Percentiles rank a stretch among this genome's conserved stretches.
phyloP scores from a whole-genome alignment of 2,329 filamentous ascomycete species.

The Hypoxylon rubiginosum region DNA sequence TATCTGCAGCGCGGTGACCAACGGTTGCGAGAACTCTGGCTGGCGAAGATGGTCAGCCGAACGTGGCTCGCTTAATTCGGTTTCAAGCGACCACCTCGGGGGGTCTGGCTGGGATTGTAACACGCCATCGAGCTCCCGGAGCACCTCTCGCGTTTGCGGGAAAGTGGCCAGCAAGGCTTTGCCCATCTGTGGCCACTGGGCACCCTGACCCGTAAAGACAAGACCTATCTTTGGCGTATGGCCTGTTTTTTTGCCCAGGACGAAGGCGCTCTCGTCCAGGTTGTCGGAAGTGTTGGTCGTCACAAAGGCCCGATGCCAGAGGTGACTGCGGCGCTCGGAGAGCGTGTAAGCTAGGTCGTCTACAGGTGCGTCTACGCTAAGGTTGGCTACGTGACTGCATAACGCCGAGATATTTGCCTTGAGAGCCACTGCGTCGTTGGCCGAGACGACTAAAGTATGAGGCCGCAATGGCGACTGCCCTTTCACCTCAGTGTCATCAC shows the following conservation, averaged over 20 bases:
- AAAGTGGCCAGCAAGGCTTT: constrained; percentile 27
- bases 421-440: constrained; percentile 46
- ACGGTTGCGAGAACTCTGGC: constrained; percentile 43
- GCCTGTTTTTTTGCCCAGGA: constrained; percentile 1
- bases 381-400: constrained; percentile 46
- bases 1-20: constrained; percentile 39
- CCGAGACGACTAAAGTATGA: constrained; percentile 42
- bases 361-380: constrained; percentile 40
- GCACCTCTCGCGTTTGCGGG: constrained; percentile 6
- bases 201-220: constrained; percentile 47
- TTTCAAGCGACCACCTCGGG: constrained; percentile 43
- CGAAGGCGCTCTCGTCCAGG: constrained; percentile 8
- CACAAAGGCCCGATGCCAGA: constrained; percentile 45
- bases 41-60: constrained; percentile 29
- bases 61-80: constrained; percentile 41
- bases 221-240: constrained; percentile 18
- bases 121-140: constrained; percentile 39
- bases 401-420: constrained; percentile 41
- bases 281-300: constrained; percentile 17
- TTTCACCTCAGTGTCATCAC: not conserved
- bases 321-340: constrained; percentile 39
- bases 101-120: constrained; percentile 26
- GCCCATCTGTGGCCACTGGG: constrained; percentile 47
- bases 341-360: constrained; percentile 51
- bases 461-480: constrained; percentile 6